Evolutionary conservation across 805 yeast species (phyloP), one percentile per base, ranked within the genome.

Genomic region (Lipomyces yamanashiensis): DNA sequence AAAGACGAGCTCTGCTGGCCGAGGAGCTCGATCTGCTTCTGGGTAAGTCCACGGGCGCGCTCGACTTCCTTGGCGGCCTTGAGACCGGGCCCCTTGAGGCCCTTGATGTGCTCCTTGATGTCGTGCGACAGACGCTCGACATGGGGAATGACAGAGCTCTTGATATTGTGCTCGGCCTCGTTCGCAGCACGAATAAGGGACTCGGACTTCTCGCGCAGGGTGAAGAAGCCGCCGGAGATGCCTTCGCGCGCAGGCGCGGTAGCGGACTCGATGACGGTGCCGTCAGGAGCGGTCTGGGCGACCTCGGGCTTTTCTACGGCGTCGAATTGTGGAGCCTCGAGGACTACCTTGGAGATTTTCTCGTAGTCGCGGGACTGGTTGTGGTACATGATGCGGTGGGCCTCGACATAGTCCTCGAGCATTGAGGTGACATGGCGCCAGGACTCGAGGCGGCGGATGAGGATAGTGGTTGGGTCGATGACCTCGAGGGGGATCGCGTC

Each of bases 21-120:
- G 15, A 79, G 71, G n/a, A 71, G 72, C 66, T 76, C 79, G 39
- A 82, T 69, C 17, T 75, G 78, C 67, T 77, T 79, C 63, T 75
- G 75, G 3, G 81, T 78, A 17, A 58, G 55, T 28, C 62, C 68
- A 34, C 77, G 74, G 21, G 75, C 73, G 68, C 70, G 73, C 63
- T 77, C 79, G 48, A 79, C 74, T 33, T 78, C 81, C 71, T 76
- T 76, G 58, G 69, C 71, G 47, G 74, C 75, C 68, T 78, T 78
- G 36, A 72, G 55, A 8, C 80, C 77, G 34, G 73, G 71, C 19
- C 67, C 63, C 41, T 70, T 65, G 64, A 82, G 77, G 21, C 78
- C 78, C 71, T 80, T 81, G 73, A 75, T 75, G 71, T 80, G 83
- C 66, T 78, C 73, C 28, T 75, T 75, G 51, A 84, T 70, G 59